These are phyloP conservation scores for Hypoxylon cercidicola DNA, from an alignment of 495 filamentous ascomycete genomes.

Conservation along the genomic window DNA sequence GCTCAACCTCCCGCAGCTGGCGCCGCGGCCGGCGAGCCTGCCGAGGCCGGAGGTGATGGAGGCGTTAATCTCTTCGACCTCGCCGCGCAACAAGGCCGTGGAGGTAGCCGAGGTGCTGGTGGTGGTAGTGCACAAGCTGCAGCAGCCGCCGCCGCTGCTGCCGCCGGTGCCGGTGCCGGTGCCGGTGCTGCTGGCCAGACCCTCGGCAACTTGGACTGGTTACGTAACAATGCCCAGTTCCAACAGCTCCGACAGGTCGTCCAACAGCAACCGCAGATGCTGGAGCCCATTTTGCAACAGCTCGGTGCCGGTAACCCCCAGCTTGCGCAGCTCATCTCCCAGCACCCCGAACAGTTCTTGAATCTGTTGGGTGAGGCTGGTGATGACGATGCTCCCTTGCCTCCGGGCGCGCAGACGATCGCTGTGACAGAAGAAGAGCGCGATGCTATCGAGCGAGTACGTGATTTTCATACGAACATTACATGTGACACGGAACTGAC, in stretches of 20 bases:
- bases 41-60: constrained; percentile 68
- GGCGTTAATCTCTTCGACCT: constrained; percentile 94
- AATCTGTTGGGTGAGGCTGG: constrained; percentile 84
- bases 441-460: constrained; percentile 94
- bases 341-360: constrained; percentile 92
- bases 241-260: constrained; percentile 97
- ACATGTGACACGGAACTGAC: constrained; percentile 46
- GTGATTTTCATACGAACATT: constrained; percentile 47
- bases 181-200: constrained; percentile 64
- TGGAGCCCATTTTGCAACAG: constrained; percentile 96
- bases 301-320: constrained; percentile 96
- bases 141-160: constrained; percentile 61
- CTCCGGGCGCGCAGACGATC: constrained; percentile 89
- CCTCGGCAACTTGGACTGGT: constrained; percentile 86
- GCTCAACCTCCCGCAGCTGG: constrained; percentile 54
- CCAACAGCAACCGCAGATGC: constrained; percentile 96
- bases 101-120: constrained; percentile 55
- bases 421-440: constrained; percentile 94
- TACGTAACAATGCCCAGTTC: constrained; percentile 96
- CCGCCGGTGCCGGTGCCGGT: constrained; percentile 61
- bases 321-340: constrained; percentile 87
- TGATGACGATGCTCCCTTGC: constrained; percentile 77
- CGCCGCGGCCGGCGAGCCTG: constrained; percentile 48
- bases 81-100: constrained; percentile 77
- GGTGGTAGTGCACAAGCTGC: constrained; percentile 48